Evolutionary conservation across 345 rosid species (phyloP), one percentile per base, ranked within the genome.

Genomic region (Noccaea bulbosa): DNA sequence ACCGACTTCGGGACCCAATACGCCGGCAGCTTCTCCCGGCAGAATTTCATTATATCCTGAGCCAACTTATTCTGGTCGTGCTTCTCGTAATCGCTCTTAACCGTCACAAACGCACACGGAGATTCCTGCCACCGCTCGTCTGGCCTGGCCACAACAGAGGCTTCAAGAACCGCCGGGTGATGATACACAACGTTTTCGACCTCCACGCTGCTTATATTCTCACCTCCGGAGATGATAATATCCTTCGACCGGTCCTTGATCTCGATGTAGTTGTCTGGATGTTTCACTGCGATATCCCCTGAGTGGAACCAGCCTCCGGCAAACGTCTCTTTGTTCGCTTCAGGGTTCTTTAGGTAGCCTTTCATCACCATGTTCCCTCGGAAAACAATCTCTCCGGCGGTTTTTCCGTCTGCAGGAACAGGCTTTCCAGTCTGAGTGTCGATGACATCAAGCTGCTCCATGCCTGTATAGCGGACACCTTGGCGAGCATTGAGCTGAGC

Each of bases 291-390:
- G 7, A 94, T 91, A 68, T 94, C 98, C 38, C 89, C 96, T 0
- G 97, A 83, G 53, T 91, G 99, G 66, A 83, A 94, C 98, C 98
- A 87, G 3, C 99, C 97, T 0, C 85, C 84, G 4, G 99, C 92
- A 44, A 94, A 91, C 1, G 85, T 48, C 76, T 91, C 99, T 76
- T 80, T 65, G 24, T 88, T 94, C 0, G 84, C 96, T 78, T 94
- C 79, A 0, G 96, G 92, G 68, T 91, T 91, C 79, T 88, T 91
- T 30, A 89, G 68, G 75, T 89, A 94, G 45, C 98, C 98, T 64
- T 91, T 91, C 99, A 91, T 94, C 61, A 91, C 88, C 2, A 50
- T 5, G 48, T 94, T 89, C 43, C 97, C 99, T 4, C 92, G 78
- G 81, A 94, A 82, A 73, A 91, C 92, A 1, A 91, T 84, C 83